phyloP scores from a whole-genome alignment of 1,284 basidiomycete species.

The Sphaerobolus stellatus region DNA sequence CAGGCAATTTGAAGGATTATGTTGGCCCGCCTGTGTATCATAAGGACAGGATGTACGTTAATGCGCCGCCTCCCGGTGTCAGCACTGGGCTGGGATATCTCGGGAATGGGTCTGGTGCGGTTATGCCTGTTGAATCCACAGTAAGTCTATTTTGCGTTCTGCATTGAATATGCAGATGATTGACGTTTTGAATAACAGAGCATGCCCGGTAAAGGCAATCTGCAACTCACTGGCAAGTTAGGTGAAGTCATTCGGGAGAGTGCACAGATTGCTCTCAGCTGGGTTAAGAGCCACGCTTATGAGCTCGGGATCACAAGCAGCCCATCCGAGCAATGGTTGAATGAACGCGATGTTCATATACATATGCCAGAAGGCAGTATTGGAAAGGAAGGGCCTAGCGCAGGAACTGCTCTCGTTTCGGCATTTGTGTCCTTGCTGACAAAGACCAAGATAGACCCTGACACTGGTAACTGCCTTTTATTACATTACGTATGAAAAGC shows the following conservation, averaged over 20 bases:
- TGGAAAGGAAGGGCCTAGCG: slow-evolving; percentile 97
- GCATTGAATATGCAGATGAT: neutral
- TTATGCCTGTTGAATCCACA: slow-evolving; percentile 96
- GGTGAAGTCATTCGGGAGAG: slow-evolving; percentile 97
- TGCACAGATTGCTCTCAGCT: slow-evolving; percentile 91
- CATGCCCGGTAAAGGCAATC: slow-evolving; percentile 88
- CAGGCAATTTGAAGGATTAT: slow-evolving; percentile 91
- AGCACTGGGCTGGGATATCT: slow-evolving; percentile 94
- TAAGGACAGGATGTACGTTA: slow-evolving; percentile 89
- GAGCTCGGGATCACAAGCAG: slow-evolving; percentile 82
- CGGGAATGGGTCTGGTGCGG: slow-evolving; percentile 93
- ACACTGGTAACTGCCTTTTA: slow-evolving; percentile 65
- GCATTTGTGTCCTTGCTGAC: slow-evolving; percentile 92
- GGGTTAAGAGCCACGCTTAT: slow-evolving; percentile 89
- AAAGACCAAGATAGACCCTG: slow-evolving; percentile 76
- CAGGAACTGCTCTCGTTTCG: slow-evolving; percentile 89
- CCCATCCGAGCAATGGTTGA: slow-evolving; percentile 73
- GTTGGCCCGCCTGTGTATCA: slow-evolving; percentile 96
- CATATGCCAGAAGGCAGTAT: slow-evolving; percentile 98
- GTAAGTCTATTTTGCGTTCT: slow-evolving; percentile 44
- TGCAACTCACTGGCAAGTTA: slow-evolving; percentile 94
- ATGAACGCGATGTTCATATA: slow-evolving; percentile 84
- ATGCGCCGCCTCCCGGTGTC: slow-evolving; percentile 85
- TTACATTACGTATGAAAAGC: slow-evolving; percentile 5
- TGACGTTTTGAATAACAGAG: slow-evolving; percentile 46